Base-by-base conservation (phyloP, 2,329 filamentous ascomycete genomes). In the Paraphoma sp. region DNA sequence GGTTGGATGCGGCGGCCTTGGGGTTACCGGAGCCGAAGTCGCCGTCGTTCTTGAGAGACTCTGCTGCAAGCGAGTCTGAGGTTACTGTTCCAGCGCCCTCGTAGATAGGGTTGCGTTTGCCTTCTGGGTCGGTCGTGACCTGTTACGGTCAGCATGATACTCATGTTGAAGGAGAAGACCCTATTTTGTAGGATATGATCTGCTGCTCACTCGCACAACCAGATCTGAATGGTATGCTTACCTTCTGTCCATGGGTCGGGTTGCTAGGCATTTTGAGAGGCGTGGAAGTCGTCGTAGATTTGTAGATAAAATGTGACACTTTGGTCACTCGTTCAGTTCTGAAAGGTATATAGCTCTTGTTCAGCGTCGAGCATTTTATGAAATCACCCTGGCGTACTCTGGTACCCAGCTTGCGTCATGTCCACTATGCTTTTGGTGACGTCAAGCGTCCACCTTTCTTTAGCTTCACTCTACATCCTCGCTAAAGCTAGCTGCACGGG, bases 61-160 rank as follows among this genome's bases (percentile, higher is more conserved):
- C 88, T 56, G 87, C 89, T 10, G 92, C 92, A 5, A 96, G 86
- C 6, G 90, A 94, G 76, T 89, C 90, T 12, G 83, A 80, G 44
- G 84, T 78, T 1, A 94, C 83, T 28, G 81, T 68, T 50, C 92
- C 92, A 5, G 88, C 80, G 12, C 82, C 79, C 74, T 95, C 91
- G 14, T 79, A 73, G 56, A 82, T 83, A 16, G 61, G 57, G 29
- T 86, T 83, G 44, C 85, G 81, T 38, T 67, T 70, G 45, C 79
- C 72, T 56, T 73, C 69, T 50, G 82, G 80, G 69, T 86, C 84
- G 45, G 73, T 81, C 45, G 81, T 84, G 62, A 79, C 71, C 75
- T 82, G 40, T 18, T n/a, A 33, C 3, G 17, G 12, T 29, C 14
- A 17, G 33, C 33, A 36, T 10, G 6, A 14, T 36, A 14, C 14